These are phyloP conservation scores for Hydnomerulius pinastri DNA, from an alignment of 768 basidiomycete species.

Conservation along the genomic window DNA sequence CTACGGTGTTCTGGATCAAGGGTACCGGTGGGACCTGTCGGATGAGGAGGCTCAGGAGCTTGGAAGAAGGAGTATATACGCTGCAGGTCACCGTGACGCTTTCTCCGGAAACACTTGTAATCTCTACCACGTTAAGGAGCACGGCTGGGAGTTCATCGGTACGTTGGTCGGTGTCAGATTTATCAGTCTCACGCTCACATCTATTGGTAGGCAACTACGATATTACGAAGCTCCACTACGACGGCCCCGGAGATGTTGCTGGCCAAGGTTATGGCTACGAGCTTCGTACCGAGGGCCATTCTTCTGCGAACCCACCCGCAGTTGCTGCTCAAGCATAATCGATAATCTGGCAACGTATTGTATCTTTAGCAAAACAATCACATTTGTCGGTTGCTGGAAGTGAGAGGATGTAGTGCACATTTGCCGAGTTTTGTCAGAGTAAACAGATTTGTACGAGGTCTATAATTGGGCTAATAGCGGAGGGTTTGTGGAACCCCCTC, in stretches of 20 bases:
- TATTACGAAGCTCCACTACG: slow-evolving; percentile 87
- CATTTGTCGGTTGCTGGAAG: not conserved
- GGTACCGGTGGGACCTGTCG: slow-evolving; percentile 88
- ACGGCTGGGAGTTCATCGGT: slow-evolving; percentile 98
- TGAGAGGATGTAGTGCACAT: not conserved
- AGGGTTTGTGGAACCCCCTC: too few species aligned
- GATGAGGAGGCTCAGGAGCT: slow-evolving; percentile 95
- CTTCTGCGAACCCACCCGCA: slow-evolving; percentile 51
- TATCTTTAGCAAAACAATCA: slow-evolving; percentile 20
- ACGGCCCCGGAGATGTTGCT: slow-evolving; percentile 72
- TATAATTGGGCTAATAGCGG: too few species aligned
- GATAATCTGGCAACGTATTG: slow-evolving; percentile 21
- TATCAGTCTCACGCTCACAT: slow-evolving; percentile 10
- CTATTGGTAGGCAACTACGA: slow-evolving; percentile 81
- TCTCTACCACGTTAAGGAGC: slow-evolving; percentile 91
- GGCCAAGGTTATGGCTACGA: slow-evolving; percentile 85
- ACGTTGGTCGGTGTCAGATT: slow-evolving; percentile 27
- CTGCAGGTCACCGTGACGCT: slow-evolving; percentile 95
- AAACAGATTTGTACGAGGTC: not conserved
- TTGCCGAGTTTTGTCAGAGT: not conserved
- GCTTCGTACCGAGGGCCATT: slow-evolving; percentile 60
- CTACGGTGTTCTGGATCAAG: slow-evolving; percentile 98
- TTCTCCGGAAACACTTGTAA: slow-evolving; percentile 97
- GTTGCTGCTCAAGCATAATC: slow-evolving; percentile 30
- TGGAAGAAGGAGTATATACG: slow-evolving; percentile 90